Evolutionary conservation across 2,329 filamentous ascomycete genomes (phyloP), one percentile per base, ranked within the genome.

Genomic region (Ascosphaera apis): DNA sequence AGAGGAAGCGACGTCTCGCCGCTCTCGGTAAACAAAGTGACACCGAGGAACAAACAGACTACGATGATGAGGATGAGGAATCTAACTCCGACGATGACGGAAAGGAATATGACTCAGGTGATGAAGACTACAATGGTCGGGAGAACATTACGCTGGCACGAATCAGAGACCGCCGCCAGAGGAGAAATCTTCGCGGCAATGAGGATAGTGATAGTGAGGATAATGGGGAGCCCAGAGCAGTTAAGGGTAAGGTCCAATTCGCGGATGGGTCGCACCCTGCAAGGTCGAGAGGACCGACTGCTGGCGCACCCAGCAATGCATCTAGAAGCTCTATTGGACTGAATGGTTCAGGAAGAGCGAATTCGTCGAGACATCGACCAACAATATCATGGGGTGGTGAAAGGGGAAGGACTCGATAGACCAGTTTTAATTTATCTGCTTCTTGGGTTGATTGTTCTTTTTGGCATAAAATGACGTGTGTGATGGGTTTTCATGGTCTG

Each of bases 1-100:
- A 62, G 41, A 57, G 57, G 28, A 53, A 57, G 34, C 57, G 59
- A 39, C 56, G 59, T 46, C 50, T 61, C 5, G 58, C 57, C 17
- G 58, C 57, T 1, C 42, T 62, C 8, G 57, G 58, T 31, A 21
- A 21, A 21, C 4, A 4, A 9, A 21, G 19, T 9, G 19, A 21
- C 9, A 21, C 19, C 19, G 19, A 21, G 19, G 45, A 55, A 34
- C 42, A 49, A 23, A 38, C 46, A 5, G 43, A 47, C 31, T 19
- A 32, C 18, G 49, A 46, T 5, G 52, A 53, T 11, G 45, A 41
- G 7, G 36, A 12, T 12, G 27, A n/a, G 5, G 35, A 37, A 9
- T 21, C 30, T 8, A 16, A 21, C 15, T 13, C 15, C 12, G 43
- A 41, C n/a, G 37, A 39, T 30, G 40, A 37, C 7, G 39, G 39